These are phyloP conservation scores for Hawksworthiomyces lignivorus DNA, from an alignment of 2,329 filamentous ascomycete genomes.

Conservation along the genomic window DNA sequence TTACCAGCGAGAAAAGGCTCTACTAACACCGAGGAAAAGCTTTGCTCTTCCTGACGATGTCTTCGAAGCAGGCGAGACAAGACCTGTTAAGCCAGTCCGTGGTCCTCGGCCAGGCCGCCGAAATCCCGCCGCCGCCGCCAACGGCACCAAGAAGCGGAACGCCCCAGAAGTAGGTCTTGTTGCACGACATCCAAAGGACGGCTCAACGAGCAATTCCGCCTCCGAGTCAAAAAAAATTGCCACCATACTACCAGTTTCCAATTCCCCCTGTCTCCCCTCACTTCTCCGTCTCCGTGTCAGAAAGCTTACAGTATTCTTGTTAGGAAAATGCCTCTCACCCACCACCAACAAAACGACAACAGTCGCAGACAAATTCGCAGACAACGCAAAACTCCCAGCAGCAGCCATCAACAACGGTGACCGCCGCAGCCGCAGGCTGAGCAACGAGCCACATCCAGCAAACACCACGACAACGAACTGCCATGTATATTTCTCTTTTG, in stretches of 20 bases:
- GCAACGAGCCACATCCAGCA: no score
- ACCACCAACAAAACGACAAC: slow-evolving; percentile 26
- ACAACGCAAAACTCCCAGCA: slow-evolving; percentile 19
- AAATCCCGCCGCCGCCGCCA: slow-evolving; percentile 34
- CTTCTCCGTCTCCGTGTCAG: no score
- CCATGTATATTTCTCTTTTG: neutral
- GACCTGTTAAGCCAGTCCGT: slow-evolving; percentile 50
- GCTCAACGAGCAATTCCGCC: no score
- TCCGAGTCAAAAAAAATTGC: no score
- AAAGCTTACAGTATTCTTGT: no score
- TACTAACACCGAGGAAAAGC: slow-evolving; percentile 37
- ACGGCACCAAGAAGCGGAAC: slow-evolving; percentile 39
- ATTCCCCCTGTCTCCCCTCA: no score
- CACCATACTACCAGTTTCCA: no score
- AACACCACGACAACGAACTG: no score
- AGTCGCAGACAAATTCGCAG: slow-evolving; percentile 19
- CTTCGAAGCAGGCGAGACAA: slow-evolving; percentile 71
- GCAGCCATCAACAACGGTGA: slow-evolving; percentile 15
- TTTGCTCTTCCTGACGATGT: slow-evolving; percentile 85
- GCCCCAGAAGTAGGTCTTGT: slow-evolving; percentile 36
- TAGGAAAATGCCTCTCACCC: slow-evolving; percentile 6
- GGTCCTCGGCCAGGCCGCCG: slow-evolving; percentile 26
- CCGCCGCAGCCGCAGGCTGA: slow-evolving; percentile 12
- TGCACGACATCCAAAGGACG: no score
- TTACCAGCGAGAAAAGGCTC: neutral